Percentiles rank a stretch among this genome's conserved stretches.
These are phyloP conservation scores for Mesembryanthemum crystallinum DNA, from an alignment of 148 eudicot species.

Conservation along the genomic window DNA sequence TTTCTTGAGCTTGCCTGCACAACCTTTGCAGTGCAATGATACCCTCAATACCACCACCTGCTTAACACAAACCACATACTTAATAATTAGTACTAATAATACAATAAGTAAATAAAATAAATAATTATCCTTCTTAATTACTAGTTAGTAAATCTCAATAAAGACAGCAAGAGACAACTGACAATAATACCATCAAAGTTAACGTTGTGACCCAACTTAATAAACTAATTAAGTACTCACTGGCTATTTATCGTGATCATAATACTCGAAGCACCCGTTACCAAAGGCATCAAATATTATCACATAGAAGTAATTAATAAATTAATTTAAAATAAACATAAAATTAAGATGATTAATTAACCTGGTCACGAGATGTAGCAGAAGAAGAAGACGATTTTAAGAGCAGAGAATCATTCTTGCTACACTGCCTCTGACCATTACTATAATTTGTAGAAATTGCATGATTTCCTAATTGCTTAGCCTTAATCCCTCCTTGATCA, in stretches of 20 bases:
- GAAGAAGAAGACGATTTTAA: slow-evolving; percentile 38
- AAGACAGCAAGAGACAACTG: slow-evolving; percentile 25
- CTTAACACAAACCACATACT: slow-evolving; percentile 2
- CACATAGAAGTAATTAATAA: neutral
- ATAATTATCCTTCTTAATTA: neutral
- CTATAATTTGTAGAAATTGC: neutral
- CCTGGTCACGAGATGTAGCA: slow-evolving; percentile 47
- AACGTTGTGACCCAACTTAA: slow-evolving; percentile 9
- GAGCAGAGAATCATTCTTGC: slow-evolving; percentile 30
- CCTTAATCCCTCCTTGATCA: slow-evolving; percentile 22
- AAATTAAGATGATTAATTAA: slow-evolving; percentile 9
- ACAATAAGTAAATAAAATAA: neutral
- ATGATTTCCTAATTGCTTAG: neutral
- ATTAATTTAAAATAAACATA: slow-evolving; percentile 6
- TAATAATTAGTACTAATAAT: neutral
- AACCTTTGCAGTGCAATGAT: slow-evolving; percentile 91
- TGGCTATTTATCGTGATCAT: no score
- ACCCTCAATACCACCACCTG: slow-evolving; percentile 89
- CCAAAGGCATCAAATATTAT: neutral
- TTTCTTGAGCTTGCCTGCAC: slow-evolving; percentile 82
- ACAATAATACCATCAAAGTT: slow-evolving; percentile 22
- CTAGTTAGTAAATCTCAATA: neutral
- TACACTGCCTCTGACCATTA: neutral
- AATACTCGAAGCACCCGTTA: no score
- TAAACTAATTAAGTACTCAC: neutral